These are phyloP conservation scores for Heliamphora pulchella DNA, from an alignment of 179 eudicot genomes.

Conservation along the genomic window DNA sequence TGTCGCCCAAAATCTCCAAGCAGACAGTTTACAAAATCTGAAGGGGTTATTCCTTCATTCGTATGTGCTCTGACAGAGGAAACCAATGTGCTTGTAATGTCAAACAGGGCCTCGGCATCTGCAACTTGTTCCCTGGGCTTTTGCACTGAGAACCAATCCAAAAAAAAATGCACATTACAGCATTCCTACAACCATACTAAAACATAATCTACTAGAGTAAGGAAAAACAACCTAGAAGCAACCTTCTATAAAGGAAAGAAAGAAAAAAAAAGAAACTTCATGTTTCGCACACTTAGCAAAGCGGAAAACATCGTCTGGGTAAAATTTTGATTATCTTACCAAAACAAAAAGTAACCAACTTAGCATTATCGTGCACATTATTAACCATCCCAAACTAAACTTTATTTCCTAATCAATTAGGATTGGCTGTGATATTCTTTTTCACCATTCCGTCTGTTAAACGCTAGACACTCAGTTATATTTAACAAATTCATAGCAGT, in stretches of 20 bases:
- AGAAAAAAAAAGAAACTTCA: not conserved
- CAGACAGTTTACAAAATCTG: conserved; percentile 61
- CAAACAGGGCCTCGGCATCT: conserved; percentile 86
- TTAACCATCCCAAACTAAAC: too few relatives aligned
- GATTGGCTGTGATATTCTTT: too few relatives aligned
- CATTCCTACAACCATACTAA: not conserved
- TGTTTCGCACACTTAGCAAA: not conserved
- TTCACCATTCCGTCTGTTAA: too few relatives aligned
- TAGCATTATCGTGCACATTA: too few relatives aligned
- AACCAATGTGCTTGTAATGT: conserved; percentile 63
- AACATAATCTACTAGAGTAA: not conserved
- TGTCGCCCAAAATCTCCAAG: conserved; percentile 49
- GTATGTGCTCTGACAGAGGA: conserved; percentile 61
- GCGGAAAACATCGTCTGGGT: not conserved
- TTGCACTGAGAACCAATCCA: conserved; percentile 44
- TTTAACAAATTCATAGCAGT: too few relatives aligned
- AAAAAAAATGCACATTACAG: not conserved
- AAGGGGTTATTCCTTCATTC: conserved; percentile 67
- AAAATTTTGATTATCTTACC: too few relatives aligned
- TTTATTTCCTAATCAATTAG: too few relatives aligned
- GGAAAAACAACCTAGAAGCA: not conserved
- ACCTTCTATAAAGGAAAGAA: not conserved
- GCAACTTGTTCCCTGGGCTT: conserved; percentile 95
- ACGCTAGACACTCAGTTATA: too few relatives aligned
- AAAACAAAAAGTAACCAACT: too few relatives aligned